These are phyloP conservation scores for Diaporthe eres DNA, from an alignment of 2,329 filamentous ascomycete genomes.

Conservation along the genomic window DNA sequence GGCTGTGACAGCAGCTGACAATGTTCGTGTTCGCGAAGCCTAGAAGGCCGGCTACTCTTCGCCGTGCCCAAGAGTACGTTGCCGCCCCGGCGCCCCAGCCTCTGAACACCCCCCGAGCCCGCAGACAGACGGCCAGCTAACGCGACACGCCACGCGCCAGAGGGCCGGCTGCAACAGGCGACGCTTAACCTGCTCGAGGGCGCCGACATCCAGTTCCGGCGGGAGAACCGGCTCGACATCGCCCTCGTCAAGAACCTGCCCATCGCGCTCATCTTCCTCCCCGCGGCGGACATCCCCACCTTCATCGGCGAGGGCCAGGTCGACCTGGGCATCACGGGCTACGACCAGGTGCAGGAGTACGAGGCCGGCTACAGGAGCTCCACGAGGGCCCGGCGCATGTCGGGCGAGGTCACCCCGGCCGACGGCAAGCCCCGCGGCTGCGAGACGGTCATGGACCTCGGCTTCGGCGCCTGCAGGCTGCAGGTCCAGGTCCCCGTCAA, in stretches of 20 bases:
- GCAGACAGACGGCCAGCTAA: slow-evolving; percentile 43
- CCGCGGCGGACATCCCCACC: slow-evolving; percentile 95
- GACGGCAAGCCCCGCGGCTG: slow-evolving; percentile 70
- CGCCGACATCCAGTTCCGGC: slow-evolving; percentile 95
- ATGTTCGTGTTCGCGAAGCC: slow-evolving; percentile 63
- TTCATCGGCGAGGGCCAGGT: slow-evolving; percentile 96
- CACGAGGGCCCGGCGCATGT: slow-evolving; percentile 63
- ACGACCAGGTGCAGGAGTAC: slow-evolving; percentile 93
- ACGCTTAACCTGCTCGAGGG: slow-evolving; percentile 92
- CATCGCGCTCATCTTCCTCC: slow-evolving; percentile 96
- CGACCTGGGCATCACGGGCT: slow-evolving; percentile 94
- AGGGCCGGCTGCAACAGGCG: slow-evolving; percentile 92
- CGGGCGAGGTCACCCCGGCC: slow-evolving; percentile 60
- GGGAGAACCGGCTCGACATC: slow-evolving; percentile 95
- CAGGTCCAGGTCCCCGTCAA: slow-evolving; percentile 98
- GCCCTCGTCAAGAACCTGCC: slow-evolving; percentile 97
- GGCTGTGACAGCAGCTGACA: slow-evolving; percentile 51
- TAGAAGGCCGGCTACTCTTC: slow-evolving; percentile 94
- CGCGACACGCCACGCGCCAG: slow-evolving; percentile 59
- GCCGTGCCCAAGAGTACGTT: slow-evolving; percentile 97
- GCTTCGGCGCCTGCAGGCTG: slow-evolving; percentile 91
- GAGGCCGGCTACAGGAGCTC: slow-evolving; percentile 73
- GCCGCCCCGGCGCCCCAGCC: slow-evolving; percentile 28
- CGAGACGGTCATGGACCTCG: slow-evolving; percentile 90
- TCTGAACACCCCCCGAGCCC: slow-evolving; percentile 3